Conservation (phyloP, 176 grass and related monocot species). For the Ensete ventricosum region DNA sequence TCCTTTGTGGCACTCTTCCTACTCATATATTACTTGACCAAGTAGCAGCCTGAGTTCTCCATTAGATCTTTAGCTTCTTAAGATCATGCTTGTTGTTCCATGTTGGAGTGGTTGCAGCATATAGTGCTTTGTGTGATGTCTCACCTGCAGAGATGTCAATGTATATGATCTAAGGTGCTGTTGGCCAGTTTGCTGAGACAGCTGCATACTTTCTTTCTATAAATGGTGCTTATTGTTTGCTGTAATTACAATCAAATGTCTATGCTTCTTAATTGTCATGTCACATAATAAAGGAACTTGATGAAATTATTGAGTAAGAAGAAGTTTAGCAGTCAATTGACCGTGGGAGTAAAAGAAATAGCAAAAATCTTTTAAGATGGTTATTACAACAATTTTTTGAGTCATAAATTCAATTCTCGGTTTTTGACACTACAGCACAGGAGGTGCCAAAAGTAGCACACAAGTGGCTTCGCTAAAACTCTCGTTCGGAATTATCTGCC, state of each 20-base stretch:
- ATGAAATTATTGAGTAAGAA: background rate
- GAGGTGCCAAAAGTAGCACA: background rate
- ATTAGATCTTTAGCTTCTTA: background rate
- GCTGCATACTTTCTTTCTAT: background rate
- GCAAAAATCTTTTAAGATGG: too few relatives aligned
- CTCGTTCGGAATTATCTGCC: too few relatives aligned
- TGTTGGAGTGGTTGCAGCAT: background rate
- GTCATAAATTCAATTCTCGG: too few relatives aligned
- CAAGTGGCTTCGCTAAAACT: background rate
- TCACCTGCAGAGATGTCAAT: slow-evolving; percentile 1
- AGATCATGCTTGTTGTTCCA: background rate
- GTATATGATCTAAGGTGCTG: background rate
- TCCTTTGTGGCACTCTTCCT: slow-evolving; percentile 81
- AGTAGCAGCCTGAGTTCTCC: slow-evolving; percentile 20
- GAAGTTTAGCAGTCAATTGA: too few relatives aligned
- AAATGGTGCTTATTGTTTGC: background rate
- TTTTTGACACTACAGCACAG: background rate
- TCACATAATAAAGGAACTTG: background rate
- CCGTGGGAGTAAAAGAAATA: too few relatives aligned
- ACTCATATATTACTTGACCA: slow-evolving; percentile 85
- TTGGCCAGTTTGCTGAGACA: background rate
- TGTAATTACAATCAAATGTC: background rate
- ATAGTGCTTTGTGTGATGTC: background rate
- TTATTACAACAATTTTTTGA: too few relatives aligned
- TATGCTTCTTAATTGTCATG: background rate